A percentile compares a stretch with the other conserved stretches of the same genome.
phyloP scores from a whole-genome alignment of 2,329 filamentous ascomycete genomes.

The Westerdykella ornata region DNA sequence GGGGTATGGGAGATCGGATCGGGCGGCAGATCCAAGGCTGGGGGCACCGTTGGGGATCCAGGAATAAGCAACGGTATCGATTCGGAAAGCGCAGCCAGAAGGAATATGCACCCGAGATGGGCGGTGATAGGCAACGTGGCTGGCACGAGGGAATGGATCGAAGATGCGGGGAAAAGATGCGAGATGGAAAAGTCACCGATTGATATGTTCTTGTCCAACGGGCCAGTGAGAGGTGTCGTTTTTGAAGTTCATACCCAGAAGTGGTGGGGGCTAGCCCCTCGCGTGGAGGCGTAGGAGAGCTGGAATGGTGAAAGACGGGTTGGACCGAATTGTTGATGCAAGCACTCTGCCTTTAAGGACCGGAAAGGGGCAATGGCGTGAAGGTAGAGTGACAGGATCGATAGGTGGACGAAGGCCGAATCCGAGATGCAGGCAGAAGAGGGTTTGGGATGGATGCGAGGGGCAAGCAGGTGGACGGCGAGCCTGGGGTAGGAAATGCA shows the following conservation, averaged over 20 bases:
- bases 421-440: constrained; percentile 13
- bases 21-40: constrained; percentile 9
- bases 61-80: constrained; percentile 27
- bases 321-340: constrained; percentile 11
- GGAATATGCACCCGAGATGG: constrained; percentile 17
- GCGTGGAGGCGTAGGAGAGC: constrained; percentile 2
- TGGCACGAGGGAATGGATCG: constrained; percentile 3
- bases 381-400: constrained; percentile 12
- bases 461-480: constrained; percentile 6
- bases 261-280: background rate
- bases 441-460: constrained; percentile 8
- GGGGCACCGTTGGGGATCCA: constrained; percentile 14
- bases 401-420: constrained; percentile 11
- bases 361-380: constrained; percentile 9
- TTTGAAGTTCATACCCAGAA: constrained; percentile 39
- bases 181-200: constrained; percentile 27
- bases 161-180: constrained; percentile 16
- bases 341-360: background rate
- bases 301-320: constrained; percentile 7
- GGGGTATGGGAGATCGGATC: constrained; percentile 1
- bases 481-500: constrained; percentile 25
- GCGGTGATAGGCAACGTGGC: constrained; percentile 15
- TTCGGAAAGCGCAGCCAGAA: constrained; percentile 15
- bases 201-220: constrained; percentile 43
- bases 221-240: constrained; percentile 40